These are phyloP conservation scores for Cenococcum geophilum DNA, from an alignment of 495 filamentous ascomycete species.

Conservation along the genomic window DNA sequence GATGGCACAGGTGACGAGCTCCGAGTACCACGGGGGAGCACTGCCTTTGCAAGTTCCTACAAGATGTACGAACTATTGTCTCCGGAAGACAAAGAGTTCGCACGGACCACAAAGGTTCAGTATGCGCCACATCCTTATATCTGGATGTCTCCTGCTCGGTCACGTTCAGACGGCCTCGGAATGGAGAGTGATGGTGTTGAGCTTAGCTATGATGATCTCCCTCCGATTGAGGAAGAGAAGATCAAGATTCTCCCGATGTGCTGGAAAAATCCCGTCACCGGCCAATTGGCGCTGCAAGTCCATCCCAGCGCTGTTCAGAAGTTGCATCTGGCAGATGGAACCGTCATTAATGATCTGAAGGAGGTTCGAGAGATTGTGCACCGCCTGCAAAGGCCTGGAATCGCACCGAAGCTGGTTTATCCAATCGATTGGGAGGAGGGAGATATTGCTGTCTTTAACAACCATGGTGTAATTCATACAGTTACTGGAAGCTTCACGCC, in stretches of 20 bases:
- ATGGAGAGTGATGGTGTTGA: constrained; percentile 57
- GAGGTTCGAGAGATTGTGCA: constrained; percentile 63
- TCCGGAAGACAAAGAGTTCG: constrained; percentile 59
- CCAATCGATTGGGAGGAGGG: constrained; percentile 70
- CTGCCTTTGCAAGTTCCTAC: constrained; percentile 64
- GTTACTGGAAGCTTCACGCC: constrained; percentile 67
- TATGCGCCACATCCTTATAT: constrained; percentile 73
- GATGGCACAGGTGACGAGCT: constrained; percentile 63
- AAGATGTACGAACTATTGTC: constrained; percentile 58
- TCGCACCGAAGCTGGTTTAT: constrained; percentile 61
- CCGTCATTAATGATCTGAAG: constrained; percentile 57
- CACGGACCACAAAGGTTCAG: constrained; percentile 56
- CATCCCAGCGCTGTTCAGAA: constrained; percentile 61
- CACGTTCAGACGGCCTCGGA: constrained; percentile 60
- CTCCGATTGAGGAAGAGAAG: constrained; percentile 55
- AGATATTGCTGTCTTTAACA: constrained; percentile 68
- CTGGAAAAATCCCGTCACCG: constrained; percentile 66
- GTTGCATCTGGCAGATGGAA: constrained; percentile 57
- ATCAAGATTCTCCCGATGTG: constrained; percentile 64
- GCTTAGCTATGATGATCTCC: constrained; percentile 50
- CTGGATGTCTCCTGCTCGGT: constrained; percentile 63
- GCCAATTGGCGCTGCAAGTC: constrained; percentile 60
- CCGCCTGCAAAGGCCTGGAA: constrained; percentile 62
- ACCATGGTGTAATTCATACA: constrained; percentile 63
- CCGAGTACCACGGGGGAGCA: constrained; percentile 66